These are phyloP conservation scores for Cladosporium velox DNA, from an alignment of 2,329 filamentous ascomycete genomes.

Conservation along the genomic window DNA sequence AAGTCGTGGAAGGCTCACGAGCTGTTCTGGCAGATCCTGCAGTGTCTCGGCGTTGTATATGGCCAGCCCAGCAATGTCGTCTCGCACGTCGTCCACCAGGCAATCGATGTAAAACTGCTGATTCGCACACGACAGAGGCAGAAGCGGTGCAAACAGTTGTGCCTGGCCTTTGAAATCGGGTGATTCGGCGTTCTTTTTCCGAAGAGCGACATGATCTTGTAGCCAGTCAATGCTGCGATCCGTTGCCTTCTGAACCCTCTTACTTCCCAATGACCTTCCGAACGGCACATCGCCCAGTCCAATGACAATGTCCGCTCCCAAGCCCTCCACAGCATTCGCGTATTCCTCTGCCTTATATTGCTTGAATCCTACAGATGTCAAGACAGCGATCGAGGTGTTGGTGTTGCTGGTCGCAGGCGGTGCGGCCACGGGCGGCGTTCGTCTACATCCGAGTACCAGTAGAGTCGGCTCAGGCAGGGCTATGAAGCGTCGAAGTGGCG, in stretches of 20 bases:
- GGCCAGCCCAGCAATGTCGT: slow-evolving; percentile 67
- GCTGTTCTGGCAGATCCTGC: slow-evolving; percentile 62
- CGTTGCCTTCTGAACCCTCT: slow-evolving; percentile 78
- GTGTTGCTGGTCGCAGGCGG: slow-evolving; percentile 57
- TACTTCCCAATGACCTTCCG: slow-evolving; percentile 51
- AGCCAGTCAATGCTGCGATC: slow-evolving; percentile 85
- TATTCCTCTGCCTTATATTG: slow-evolving; percentile 71
- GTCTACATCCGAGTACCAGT: slow-evolving; percentile 74
- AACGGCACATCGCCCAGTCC: slow-evolving; percentile 73
- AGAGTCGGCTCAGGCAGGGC: slow-evolving; percentile 66
- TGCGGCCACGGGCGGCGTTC: slow-evolving; percentile 72
- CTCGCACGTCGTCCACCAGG: slow-evolving; percentile 64
- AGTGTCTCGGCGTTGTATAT: slow-evolving; percentile 75
- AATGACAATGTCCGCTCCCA: slow-evolving; percentile 79
- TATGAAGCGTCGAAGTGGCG: slow-evolving; percentile 74
- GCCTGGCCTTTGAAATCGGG: slow-evolving; percentile 35
- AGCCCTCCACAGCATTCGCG: slow-evolving; percentile 60
- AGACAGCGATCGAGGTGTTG: slow-evolving; percentile 70
- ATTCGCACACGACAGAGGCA: slow-evolving; percentile 72
- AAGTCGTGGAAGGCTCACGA: slow-evolving; percentile 69
- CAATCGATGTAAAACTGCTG: slow-evolving; percentile 80
- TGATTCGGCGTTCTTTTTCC: slow-evolving; percentile 9
- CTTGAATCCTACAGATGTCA: slow-evolving; percentile 84
- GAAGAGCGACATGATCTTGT: slow-evolving; percentile 59
- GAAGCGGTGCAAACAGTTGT: slow-evolving; percentile 64